A percentile compares a stretch with the other conserved stretches of the same genome.
Evolutionary conservation across 192 early-diverging fungal genomes (phyloP).

Genomic region (Lunasporangiospora selenospora): DNA sequence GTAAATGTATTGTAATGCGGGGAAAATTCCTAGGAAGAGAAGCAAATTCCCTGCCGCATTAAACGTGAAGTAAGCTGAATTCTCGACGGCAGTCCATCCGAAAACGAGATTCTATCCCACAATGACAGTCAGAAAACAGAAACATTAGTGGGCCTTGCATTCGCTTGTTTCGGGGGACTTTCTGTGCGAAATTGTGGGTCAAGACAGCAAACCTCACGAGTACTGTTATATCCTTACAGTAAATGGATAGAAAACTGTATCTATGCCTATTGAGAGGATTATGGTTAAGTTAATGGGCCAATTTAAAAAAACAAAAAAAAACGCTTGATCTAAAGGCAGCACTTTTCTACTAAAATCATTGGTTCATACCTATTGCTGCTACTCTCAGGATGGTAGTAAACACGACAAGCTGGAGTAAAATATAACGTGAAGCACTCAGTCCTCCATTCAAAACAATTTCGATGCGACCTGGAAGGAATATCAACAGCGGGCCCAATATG

Average conservation of each 20-base stretch:
- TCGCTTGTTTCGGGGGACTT: too few species aligned
- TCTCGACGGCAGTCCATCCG: neutral
- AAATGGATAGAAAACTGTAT: slow-evolving; percentile 3
- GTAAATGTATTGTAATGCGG: slow-evolving; percentile 1
- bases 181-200: too few species aligned
- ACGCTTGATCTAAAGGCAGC: too few species aligned
- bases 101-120: slow-evolving; percentile 6
- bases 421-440: neutral
- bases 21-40: slow-evolving; percentile 11
- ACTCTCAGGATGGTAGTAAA: too few species aligned
- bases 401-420: neutral
- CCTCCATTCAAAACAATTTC: neutral
- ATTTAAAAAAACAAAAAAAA: too few species aligned
- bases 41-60: neutral
- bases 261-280: neutral
- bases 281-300: too few species aligned
- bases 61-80: neutral
- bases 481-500: slow-evolving; percentile 1
- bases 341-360: too few species aligned
- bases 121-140: neutral
- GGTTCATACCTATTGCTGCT: too few species aligned
- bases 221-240: slow-evolving; percentile 2
- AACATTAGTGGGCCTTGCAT: too few species aligned
- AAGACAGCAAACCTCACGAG: too few species aligned
- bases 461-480: slow-evolving; percentile 12